Percentiles rank a stretch among this genome's conserved stretches.
These are phyloP conservation scores for Nicotiana tomentosiformis DNA, from an alignment of 257 asterid genomes.

Conservation along the genomic window DNA sequence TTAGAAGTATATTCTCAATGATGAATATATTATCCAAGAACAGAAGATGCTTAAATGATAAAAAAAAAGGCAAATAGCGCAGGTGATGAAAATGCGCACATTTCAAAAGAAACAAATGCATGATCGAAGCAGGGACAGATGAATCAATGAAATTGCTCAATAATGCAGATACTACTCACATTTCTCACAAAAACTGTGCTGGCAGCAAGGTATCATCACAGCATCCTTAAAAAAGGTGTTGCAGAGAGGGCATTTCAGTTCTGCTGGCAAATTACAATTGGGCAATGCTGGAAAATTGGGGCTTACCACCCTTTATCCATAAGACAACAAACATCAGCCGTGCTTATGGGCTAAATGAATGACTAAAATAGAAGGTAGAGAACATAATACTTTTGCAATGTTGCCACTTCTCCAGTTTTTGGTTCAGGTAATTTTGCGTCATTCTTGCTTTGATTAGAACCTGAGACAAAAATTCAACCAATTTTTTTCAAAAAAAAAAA, in stretches of 20 bases:
- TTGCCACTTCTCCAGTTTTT: conserved; percentile 29
- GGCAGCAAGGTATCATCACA: conserved; percentile 97
- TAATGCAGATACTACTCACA: conserved; percentile 53
- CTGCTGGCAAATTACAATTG: conserved; percentile 41
- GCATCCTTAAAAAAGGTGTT: conserved; percentile 70
- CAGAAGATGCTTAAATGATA: not conserved
- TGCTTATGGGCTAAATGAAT: conserved; percentile 4
- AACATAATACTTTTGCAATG: conserved; percentile 40
- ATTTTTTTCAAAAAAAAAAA: not conserved
- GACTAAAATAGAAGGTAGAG: not conserved
- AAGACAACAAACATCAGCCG: conserved; percentile 21
- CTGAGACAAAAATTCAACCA: conserved; percentile 28
- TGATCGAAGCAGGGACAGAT: not conserved
- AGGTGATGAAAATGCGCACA: not conserved
- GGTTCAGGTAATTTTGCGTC: conserved; percentile 26
- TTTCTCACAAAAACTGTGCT: conserved; percentile 83
- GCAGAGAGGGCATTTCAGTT: conserved; percentile 75
- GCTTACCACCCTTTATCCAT: conserved; percentile 27
- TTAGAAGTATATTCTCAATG: conserved; percentile 1
- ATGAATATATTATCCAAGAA: conserved; percentile 1
- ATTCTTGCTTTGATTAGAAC: conserved; percentile 29
- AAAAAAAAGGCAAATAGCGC: not conserved
- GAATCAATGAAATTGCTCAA: not conserved
- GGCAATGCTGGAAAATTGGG: conserved; percentile 31
- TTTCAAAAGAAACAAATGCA: conserved; percentile 5